Evolutionary conservation across 1,284 basidiomycete species (phyloP).

Genomic region (Rhizoctonia solani): DNA sequence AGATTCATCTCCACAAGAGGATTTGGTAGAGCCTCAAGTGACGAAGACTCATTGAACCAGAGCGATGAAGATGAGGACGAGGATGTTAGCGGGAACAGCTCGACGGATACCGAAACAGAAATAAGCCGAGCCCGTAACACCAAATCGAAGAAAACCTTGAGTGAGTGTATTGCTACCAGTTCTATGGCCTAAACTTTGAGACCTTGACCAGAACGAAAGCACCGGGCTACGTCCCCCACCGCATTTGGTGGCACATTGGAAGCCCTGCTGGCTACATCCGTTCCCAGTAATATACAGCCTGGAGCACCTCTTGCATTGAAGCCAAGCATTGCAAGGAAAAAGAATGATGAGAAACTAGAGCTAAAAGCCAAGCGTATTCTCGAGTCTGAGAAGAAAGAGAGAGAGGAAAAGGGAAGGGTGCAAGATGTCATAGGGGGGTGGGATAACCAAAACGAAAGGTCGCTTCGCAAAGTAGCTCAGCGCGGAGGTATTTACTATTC

Average conservation of each 20-base stretch:
- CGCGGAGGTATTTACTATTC: conserved; percentile 63
- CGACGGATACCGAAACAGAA: conserved; percentile 64
- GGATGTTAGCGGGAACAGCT: conserved; percentile 38
- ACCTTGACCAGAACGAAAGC: conserved; percentile 59
- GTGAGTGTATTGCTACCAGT: conserved; percentile 24
- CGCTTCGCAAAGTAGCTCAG: conserved; percentile 77
- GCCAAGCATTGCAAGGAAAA: conserved; percentile 66
- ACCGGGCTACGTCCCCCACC: conserved; percentile 71
- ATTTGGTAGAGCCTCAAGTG: no score
- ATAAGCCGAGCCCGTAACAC: conserved; percentile 54
- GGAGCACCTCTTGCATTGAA: conserved; percentile 72
- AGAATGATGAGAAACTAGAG: conserved; percentile 74
- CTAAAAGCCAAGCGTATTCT: conserved; percentile 67
- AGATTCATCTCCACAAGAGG: no score
- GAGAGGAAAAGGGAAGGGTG: conserved; percentile 71
- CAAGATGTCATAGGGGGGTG: conserved; percentile 80
- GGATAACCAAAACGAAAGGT: conserved; percentile 77
- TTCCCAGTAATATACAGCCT: conserved; percentile 57
- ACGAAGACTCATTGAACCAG: no score
- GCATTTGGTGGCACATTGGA: conserved; percentile 74
- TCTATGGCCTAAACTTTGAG: neutral
- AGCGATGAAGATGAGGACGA: conserved; percentile 44
- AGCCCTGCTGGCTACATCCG: conserved; percentile 61
- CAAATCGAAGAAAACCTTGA: conserved; percentile 76
- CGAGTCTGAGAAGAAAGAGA: conserved; percentile 71